phyloP scores from a whole-genome alignment of 139 green algal genomes.

The Ettlia oleoabundans region DNA sequence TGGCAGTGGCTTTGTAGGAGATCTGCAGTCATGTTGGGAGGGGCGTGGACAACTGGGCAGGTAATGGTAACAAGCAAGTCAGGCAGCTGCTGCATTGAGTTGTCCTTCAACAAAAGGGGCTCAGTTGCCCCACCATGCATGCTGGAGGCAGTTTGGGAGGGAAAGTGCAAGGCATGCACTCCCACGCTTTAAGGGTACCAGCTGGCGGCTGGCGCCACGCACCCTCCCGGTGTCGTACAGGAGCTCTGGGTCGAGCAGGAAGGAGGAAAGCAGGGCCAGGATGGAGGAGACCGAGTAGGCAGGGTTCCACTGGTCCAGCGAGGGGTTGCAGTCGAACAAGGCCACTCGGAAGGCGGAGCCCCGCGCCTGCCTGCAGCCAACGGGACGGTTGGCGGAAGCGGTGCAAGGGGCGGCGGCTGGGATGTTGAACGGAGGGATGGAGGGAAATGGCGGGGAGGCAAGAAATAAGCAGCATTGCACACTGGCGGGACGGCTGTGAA shows the following conservation, averaged over 20 bases:
- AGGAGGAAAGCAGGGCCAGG: slow-evolving; percentile 44
- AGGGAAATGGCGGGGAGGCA: too few species aligned
- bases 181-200: too few species aligned
- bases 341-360: slow-evolving; percentile 2
- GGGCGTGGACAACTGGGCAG: too few species aligned
- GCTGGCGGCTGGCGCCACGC: too few species aligned
- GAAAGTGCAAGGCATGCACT: too few species aligned
- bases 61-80: too few species aligned
- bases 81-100: too few species aligned
- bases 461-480: too few species aligned
- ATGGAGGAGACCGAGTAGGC: slow-evolving; percentile 37
- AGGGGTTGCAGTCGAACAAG: slow-evolving; percentile 34
- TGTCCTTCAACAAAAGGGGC: too few species aligned
- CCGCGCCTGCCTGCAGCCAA: not conserved
- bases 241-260: slow-evolving; percentile 41
- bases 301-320: slow-evolving; percentile 34
- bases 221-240: slow-evolving; percentile 28
- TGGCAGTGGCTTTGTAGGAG: not conserved
- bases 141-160: too few species aligned
- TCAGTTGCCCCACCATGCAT: too few species aligned
- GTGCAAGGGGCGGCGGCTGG: not conserved
- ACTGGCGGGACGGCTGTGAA: not conserved
- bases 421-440: too few species aligned
- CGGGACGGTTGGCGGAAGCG: not conserved
- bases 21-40: slow-evolving; percentile 16